Evolutionary conservation across 139 green algal genomes (phyloP).

Genomic region (Micractinium conductrix): DNA sequence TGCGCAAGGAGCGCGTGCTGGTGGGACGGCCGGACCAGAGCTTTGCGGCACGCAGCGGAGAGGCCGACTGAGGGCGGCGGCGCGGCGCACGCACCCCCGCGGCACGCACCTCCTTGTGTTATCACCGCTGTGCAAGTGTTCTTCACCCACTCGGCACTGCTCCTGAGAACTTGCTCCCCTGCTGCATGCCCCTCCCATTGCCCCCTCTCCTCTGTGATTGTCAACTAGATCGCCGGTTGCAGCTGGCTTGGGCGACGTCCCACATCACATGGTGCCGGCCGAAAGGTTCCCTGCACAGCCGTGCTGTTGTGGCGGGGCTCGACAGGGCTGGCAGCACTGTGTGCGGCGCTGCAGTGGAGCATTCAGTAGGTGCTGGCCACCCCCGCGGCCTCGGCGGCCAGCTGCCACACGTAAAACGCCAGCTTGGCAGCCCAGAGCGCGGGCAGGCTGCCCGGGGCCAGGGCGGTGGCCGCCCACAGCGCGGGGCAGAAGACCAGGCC

Average conservation of each 20-base stretch:
- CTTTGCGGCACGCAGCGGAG: conserved; percentile 27
- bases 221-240: no score
- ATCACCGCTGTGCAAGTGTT: no score
- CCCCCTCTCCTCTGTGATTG: no score
- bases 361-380: neutral
- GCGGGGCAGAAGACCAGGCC: conserved; percentile 5
- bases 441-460: neutral
- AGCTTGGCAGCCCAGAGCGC: conserved; percentile 6
- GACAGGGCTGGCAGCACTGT: neutral
- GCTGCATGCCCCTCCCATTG: no score
- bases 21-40: conserved; percentile 57
- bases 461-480: neutral
- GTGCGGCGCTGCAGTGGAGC: neutral
- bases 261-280: neutral
- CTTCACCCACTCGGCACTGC: no score
- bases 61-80: neutral
- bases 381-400: neutral
- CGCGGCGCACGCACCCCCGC: neutral
- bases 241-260: no score
- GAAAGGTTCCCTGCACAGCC: neutral
- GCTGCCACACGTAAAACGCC: conserved; percentile 1
- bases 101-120: no score
- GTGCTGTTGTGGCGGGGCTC: no score
- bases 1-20: conserved; percentile 71
- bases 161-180: no score